Base-by-base conservation (phyloP, 306 rosid genomes). In the Ammopiptanthus mongolicus region DNA sequence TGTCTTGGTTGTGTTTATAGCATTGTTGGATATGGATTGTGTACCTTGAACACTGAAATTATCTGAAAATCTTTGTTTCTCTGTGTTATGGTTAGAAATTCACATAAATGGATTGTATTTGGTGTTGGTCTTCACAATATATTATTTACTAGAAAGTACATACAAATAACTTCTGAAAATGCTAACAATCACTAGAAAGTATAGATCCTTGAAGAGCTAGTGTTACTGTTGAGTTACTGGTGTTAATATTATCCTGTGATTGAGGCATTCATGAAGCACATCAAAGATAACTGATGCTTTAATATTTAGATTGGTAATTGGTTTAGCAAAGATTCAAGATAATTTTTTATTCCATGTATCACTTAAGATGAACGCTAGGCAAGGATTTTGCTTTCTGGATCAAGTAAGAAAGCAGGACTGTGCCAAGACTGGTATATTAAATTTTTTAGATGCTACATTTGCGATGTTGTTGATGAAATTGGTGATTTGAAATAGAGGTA, bases 1-100 rank as follows among this genome's bases (percentile, higher is more conserved):
- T 60, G 83, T 72, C 78, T 80, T 87, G 75, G 82, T 79, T 76
- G 60, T 85, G 86, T 80, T 90, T 87, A 90, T 88, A 84, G 46
- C 83, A 65, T 85, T 86, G 79, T 83, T 81, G 80, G 83, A 69
- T 78, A 61, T 70, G 71, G 82, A 73, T 83, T 75, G 79, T 87
- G 91, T 88, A 89, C 73, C 73, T 39, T 81, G 78, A 81, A 67
- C 81, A 70, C 46, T 69, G 63, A 37, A 81, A 65, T 78, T 62
- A 59, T 76, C 71, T 71, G 82, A 73, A 83, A 68, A 42, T 39
- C 34, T 50, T 75, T 74, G 69, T 81, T 80, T 71, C 61, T 80
- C 34, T 77, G 3, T 76, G 71, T 73, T 73, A 23, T 75, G 55
- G 50, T 67, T 72, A 29, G 76, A 57, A 65, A 66, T 80, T 82